Evolutionary conservation across 208 protist species (phyloP).

Genomic region (Acanthamoeba royreba): DNA sequence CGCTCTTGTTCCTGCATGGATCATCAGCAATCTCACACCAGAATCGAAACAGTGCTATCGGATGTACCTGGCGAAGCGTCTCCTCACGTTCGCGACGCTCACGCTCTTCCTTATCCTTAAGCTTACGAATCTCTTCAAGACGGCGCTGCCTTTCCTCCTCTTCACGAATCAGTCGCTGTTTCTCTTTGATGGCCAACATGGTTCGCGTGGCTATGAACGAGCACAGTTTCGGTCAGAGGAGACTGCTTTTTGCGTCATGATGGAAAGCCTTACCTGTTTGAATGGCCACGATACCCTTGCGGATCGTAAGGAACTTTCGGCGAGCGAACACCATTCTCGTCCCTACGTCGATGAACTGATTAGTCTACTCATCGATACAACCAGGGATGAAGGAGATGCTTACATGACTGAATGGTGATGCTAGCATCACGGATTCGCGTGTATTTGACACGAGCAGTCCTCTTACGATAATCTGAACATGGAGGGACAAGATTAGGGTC

Average conservation of each 20-base stretch:
- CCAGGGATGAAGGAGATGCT: not conserved
- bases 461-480: slow-evolving; percentile 1
- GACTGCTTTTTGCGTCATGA: no score
- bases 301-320: not conserved
- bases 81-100: slow-evolving; percentile 33
- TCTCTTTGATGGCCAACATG: slow-evolving; percentile 46
- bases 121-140: not conserved
- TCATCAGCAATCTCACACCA: not conserved
- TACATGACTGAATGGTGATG: slow-evolving; percentile 28
- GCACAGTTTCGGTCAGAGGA: not conserved
- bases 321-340: slow-evolving; percentile 5
- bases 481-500: not conserved
- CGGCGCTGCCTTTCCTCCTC: slow-evolving; percentile 34
- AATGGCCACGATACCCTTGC: not conserved
- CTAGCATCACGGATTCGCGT: not conserved
- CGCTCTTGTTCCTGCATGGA: not conserved
- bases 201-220: not conserved
- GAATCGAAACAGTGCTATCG: not conserved
- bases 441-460: not conserved
- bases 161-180: not conserved
- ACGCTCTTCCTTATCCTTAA: slow-evolving; percentile 34
- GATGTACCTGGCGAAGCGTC: not conserved
- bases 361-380: not conserved
- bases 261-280: slow-evolving; percentile 5
- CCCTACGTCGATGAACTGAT: not conserved